Percentiles rank a stretch among this genome's conserved stretches.
Evolutionary conservation across 2,329 filamentous ascomycete species (phyloP).

Genomic region (Hirsutella thompsonii): DNA sequence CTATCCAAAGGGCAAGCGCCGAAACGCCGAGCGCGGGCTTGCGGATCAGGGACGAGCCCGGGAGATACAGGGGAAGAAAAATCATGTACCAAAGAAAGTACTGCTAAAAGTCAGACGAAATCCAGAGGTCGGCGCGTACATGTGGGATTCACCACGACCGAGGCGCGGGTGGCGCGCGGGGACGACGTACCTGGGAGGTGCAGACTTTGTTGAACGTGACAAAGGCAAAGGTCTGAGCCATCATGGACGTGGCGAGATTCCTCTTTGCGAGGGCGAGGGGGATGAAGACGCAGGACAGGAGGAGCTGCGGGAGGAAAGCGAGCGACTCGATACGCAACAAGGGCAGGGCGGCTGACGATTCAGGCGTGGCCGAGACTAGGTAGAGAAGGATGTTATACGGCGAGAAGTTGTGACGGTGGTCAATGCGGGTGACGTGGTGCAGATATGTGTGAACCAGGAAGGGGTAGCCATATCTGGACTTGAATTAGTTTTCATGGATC

Average conservation of each 20-base stretch:
- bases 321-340: conserved; percentile 54
- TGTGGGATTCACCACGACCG: not conserved
- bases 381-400: conserved; percentile 91
- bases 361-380: conserved; percentile 55
- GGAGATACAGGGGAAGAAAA: conserved; percentile 83
- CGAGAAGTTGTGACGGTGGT: conserved; percentile 97
- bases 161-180: not conserved
- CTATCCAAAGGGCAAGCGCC: conserved; percentile 61
- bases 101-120: conserved; percentile 27
- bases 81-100: conserved; percentile 99
- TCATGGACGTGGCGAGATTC: conserved; percentile 71
- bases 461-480: conserved; percentile 54
- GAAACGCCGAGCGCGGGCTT: conserved; percentile 46
- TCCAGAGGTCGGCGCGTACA: not conserved
- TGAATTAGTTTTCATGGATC: not conserved
- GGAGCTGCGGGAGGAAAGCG: conserved; percentile 79
- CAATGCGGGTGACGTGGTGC: conserved; percentile 83
- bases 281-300: conserved; percentile 66
- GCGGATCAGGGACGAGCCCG: conserved; percentile 58
- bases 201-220: conserved; percentile 98
- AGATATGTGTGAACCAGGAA: conserved; percentile 87
- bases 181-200: conserved; percentile 72
- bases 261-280: conserved; percentile 67
- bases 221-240: conserved; percentile 93
- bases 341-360: conserved; percentile 15